Conservation (phyloP, 306 rosid species). For the Vachellia collinsii region DNA sequence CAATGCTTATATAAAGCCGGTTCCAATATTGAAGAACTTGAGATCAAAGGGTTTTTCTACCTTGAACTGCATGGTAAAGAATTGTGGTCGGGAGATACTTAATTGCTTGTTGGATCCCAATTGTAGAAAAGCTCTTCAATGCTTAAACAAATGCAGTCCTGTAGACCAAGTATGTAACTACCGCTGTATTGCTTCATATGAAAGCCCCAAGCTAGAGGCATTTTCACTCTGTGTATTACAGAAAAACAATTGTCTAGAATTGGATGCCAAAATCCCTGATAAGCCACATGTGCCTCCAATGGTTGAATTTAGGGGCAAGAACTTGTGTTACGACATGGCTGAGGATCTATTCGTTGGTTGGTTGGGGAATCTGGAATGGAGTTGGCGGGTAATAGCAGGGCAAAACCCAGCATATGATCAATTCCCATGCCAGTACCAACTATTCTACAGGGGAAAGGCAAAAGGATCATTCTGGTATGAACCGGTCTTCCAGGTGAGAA, state of each 20-base stretch:
- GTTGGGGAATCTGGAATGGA: conserved; percentile 65
- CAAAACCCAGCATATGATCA: conserved; percentile 76
- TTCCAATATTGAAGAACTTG: conserved; percentile 60
- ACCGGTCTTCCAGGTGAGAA: conserved; percentile 68
- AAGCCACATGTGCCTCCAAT: conserved; percentile 57
- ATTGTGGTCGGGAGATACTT: conserved; percentile 66
- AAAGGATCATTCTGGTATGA: conserved; percentile 77
- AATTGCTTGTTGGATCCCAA: conserved; percentile 64
- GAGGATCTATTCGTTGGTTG: conserved; percentile 74
- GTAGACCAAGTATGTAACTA: conserved; percentile 76
- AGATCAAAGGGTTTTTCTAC: conserved; percentile 71
- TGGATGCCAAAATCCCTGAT: conserved; percentile 63
- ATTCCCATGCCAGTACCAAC: conserved; percentile 72
- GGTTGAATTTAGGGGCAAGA: conserved; percentile 49
- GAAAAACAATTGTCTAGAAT: conserved; percentile 65
- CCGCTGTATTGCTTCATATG: conserved; percentile 70
- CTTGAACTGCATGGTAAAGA: conserved; percentile 63
- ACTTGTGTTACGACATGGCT: conserved; percentile 50
- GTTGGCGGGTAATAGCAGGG: conserved; percentile 77
- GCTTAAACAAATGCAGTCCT: conserved; percentile 67
- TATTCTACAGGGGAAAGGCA: conserved; percentile 73
- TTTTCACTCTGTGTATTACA: conserved; percentile 72
- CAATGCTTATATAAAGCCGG: conserved; percentile 65
- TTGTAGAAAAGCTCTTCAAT: conserved; percentile 70
- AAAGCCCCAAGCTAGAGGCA: conserved; percentile 63